Base-by-base conservation (phyloP, 495 filamentous ascomycete species). In the Neurospora sp. region DNA sequence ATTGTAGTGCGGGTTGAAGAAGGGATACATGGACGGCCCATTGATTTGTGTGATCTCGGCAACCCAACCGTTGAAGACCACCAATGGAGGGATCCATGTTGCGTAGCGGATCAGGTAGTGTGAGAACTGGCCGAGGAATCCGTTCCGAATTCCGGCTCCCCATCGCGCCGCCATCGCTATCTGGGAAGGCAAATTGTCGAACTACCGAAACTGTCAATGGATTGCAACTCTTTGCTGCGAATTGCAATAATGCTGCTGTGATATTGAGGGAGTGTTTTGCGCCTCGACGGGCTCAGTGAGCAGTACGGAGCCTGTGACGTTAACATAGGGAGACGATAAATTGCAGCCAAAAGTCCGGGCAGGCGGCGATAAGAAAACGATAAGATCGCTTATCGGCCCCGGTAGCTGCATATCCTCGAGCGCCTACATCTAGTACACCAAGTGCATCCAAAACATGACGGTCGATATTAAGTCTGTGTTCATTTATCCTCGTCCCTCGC, bases 1-100 rank as follows among this genome's bases (percentile, higher is more conserved):
- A 48, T 90, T 85, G 78, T 83, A 90, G 69, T 90, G 85, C 48
- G 89, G 84, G 74, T 94, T 94, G 12, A 95, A 77, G 79, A 88
- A 91, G 0, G 92, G 92, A 71, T 91, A 92, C 92, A 95, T 95
- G 18, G 89, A 92, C 27, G 88, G 83, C 4, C 92, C 92, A 38
- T 81, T 84, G 75, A 94, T 89, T 82, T 85, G 85, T 76, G 89
- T 89, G 38, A 91, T 75, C 74, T 90, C 85, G 69, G 86, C 84
- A 70, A 93, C 83, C 76, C 91, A 84, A 69, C 86, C 84, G 70
- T 89, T 88, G 82, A 93, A 87, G 82, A 89, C 90, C 59, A 90
- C 85, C 35, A 87, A 79, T 38, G 91, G 87, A 2, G 91, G 91
- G 38, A 92, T 76, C 81, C 90, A 85, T 39, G 90, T 88, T 38